Percentiles rank a stretch among this genome's conserved stretches.
Conservation (phyloP, 2,329 filamentous ascomycete genomes). For the Conoideocrella luteorostrata region DNA sequence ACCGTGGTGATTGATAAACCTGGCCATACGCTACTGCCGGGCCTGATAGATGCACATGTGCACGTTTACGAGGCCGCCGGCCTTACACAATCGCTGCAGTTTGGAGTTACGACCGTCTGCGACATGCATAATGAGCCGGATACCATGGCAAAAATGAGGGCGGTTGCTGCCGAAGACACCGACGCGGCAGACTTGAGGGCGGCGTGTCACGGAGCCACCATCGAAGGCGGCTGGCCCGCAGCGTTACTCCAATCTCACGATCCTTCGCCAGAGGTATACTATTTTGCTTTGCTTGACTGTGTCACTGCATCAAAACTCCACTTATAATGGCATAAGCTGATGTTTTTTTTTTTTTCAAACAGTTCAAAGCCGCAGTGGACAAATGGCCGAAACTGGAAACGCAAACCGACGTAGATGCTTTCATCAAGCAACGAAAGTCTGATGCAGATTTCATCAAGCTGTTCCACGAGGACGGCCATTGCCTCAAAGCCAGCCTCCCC, state of each 20-base stretch:
- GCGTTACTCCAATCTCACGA: constrained; percentile 5
- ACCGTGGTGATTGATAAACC: constrained; percentile 31
- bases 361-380: constrained; percentile 4
- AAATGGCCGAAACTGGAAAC: constrained; percentile 37
- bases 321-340: too few relatives aligned
- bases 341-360: too few relatives aligned
- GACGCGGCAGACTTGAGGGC: constrained; percentile 42
- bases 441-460: constrained; percentile 45
- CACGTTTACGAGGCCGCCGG: constrained; percentile 35
- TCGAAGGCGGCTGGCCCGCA: constrained; percentile 45
- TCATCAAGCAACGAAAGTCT: constrained; percentile 30
- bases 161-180: constrained; percentile 14
- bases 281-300: background rate
- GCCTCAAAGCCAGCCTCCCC: constrained; percentile 28
- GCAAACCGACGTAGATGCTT: constrained; percentile 32
- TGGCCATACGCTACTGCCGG: constrained; percentile 40
- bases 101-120: constrained; percentile 45
- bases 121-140: constrained; percentile 39
- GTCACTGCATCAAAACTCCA: too few relatives aligned
- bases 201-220: constrained; percentile 40
- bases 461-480: constrained; percentile 41
- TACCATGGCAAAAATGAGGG: constrained; percentile 24
- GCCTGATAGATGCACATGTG: constrained; percentile 44
- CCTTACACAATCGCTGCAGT: constrained; percentile 37
- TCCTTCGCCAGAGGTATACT: constrained; percentile 6